Evolutionary conservation across 768 basidiomycete species (phyloP).

Genomic region (Suillus plorans): DNA sequence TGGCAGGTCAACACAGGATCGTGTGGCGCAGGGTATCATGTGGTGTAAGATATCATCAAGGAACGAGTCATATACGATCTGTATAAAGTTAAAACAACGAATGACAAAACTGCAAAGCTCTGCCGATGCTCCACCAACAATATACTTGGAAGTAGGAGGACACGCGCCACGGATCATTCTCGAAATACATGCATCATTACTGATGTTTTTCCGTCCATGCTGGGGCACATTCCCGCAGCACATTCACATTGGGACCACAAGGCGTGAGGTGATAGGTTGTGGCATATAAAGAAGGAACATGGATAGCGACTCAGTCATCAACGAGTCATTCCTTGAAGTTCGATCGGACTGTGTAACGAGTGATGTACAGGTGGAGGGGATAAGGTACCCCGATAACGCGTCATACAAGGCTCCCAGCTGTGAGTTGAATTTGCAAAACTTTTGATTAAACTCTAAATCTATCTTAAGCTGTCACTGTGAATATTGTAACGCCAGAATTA

Average conservation of each 20-base stretch:
- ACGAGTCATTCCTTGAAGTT: too few species aligned
- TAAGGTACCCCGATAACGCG: too few species aligned
- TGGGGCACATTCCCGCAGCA: neutral
- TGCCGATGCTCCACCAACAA: neutral
- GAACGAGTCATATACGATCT: neutral
- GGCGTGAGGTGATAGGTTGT: neutral
- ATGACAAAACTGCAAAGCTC: neutral
- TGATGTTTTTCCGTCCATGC: neutral
- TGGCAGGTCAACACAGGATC: neutral
- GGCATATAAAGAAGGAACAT: neutral
- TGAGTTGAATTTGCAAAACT: too few species aligned
- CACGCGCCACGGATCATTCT: neutral
- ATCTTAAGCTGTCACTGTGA: too few species aligned
- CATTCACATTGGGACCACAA: neutral
- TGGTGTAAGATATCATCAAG: neutral
- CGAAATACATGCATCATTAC: neutral
- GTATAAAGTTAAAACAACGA: neutral
- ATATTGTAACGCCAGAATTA: too few species aligned
- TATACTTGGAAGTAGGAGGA: neutral
- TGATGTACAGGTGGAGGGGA: too few species aligned
- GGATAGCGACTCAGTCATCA: neutral
- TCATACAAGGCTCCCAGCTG: too few species aligned
- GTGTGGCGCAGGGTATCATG: neutral
- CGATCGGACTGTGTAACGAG: too few species aligned
- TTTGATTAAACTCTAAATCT: too few species aligned